phyloP scores from a whole-genome alignment of 108 stramenopile genomes.

The Hondaea fermentalgiana region DNA sequence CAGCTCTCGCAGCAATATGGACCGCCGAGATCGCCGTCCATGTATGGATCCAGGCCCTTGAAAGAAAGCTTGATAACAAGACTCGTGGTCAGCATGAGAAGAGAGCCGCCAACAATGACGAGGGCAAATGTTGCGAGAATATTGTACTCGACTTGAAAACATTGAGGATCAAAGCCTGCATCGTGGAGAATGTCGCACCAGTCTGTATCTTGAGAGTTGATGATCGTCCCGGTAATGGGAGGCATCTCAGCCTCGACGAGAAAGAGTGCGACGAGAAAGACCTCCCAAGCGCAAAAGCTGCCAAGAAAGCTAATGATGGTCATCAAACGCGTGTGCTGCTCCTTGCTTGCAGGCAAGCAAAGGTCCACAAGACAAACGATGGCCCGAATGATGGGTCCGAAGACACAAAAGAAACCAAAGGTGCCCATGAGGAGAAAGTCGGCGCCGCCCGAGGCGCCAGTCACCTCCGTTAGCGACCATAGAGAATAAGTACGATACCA shows the following conservation, averaged over 20 bases:
- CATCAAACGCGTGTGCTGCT: constrained; percentile 14
- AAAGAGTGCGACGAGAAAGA: constrained; percentile 58
- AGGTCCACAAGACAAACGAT: constrained; percentile 45
- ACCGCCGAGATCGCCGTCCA: background rate
- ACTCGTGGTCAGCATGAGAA: background rate
- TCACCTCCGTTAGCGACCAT: constrained; percentile 55
- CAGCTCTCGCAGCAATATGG: constrained; percentile 3
- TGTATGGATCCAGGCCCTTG: background rate
- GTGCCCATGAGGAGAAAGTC: constrained; percentile 69
- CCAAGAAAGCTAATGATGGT: constrained; percentile 59
- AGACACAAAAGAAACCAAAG: constrained; percentile 53
- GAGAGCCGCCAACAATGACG: background rate
- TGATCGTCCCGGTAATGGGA: constrained; percentile 62
- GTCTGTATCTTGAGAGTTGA: constrained; percentile 20
- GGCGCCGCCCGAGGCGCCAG: constrained; percentile 69
- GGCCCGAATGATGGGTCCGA: constrained; percentile 43
- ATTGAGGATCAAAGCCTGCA: background rate
- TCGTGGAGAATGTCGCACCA: background rate
- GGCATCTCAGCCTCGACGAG: constrained; percentile 74
- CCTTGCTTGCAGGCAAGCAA: constrained; percentile 21
- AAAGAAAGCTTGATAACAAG: background rate
- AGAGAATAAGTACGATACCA: constrained; percentile 62
- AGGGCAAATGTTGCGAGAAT: background rate
- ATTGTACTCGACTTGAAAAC: constrained; percentile 25
- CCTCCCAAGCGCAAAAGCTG: constrained; percentile 77